These are phyloP conservation scores for Chalciporus pseudorubinellus DNA, from an alignment of 768 basidiomycete species.

Conservation along the genomic window DNA sequence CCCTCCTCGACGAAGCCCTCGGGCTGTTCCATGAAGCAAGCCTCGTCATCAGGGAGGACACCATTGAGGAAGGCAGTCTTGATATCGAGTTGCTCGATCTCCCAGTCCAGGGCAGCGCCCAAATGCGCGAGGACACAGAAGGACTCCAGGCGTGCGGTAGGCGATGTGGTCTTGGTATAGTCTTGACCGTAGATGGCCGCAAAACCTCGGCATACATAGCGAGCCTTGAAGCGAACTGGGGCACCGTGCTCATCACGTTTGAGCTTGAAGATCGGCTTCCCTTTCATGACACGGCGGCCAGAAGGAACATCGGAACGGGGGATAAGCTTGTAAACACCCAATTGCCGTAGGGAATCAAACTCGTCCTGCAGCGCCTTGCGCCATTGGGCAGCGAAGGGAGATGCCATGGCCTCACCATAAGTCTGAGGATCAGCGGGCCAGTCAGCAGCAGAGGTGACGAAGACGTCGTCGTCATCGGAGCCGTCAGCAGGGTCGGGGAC, in stretches of 20 bases:
- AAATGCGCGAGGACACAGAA: constrained; percentile 37
- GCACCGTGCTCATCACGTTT: constrained; percentile 21
- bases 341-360: constrained; percentile 9
- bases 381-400: constrained; percentile 20
- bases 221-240: constrained; percentile 33
- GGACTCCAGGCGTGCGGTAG: constrained; percentile 39
- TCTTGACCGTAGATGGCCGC: constrained; percentile 41
- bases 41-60: constrained; percentile 27
- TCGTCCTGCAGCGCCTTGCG: constrained; percentile 21
- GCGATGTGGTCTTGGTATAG: constrained; percentile 42
- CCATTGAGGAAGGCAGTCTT: constrained; percentile 42
- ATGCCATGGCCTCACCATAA: constrained; percentile 17
- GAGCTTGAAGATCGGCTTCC: constrained; percentile 26
- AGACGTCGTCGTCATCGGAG: no score
- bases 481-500: no score
- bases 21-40: constrained; percentile 25
- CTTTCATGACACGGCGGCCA: constrained; percentile 20
- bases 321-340: constrained; percentile 21
- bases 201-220: constrained; percentile 42
- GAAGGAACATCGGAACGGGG: constrained; percentile 16
- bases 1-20: constrained; percentile 22
- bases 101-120: constrained; percentile 34
- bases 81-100: constrained; percentile 39
- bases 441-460: no score
- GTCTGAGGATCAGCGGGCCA: constrained; percentile 16